A percentile compares a stretch with the other conserved stretches of the same genome.
Conservation (phyloP, 352 stramenopile genomes). For the Phytopythium aichiense region DNA sequence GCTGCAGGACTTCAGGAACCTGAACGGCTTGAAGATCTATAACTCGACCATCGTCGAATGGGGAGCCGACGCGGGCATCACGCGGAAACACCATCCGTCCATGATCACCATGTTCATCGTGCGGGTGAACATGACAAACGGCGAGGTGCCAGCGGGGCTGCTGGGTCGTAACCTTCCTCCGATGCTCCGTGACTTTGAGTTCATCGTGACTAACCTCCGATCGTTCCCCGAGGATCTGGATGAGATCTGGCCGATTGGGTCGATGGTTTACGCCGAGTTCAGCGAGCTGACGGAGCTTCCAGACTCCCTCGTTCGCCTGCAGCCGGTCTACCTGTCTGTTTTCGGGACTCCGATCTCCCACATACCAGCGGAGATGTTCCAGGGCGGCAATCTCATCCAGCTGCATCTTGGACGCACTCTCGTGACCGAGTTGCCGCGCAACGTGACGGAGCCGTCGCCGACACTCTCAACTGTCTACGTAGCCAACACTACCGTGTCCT, state of each 20-base stretch:
- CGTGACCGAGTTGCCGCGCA: slow-evolving; percentile 13
- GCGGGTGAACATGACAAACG: slow-evolving; percentile 28
- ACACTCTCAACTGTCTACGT: slow-evolving; percentile 7
- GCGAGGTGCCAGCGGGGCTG: slow-evolving; percentile 24
- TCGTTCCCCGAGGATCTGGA: slow-evolving; percentile 28
- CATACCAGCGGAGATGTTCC: slow-evolving; percentile 16
- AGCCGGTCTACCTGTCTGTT: slow-evolving; percentile 20
- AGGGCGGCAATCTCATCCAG: slow-evolving; percentile 9
- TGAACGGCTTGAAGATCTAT: slow-evolving; percentile 34
- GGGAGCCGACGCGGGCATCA: slow-evolving; percentile 18
- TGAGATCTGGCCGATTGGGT: slow-evolving; percentile 16
- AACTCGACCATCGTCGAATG: slow-evolving; percentile 32
- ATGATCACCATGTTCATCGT: slow-evolving; percentile 28
- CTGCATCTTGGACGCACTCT: slow-evolving; percentile 17
- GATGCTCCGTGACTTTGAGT: slow-evolving; percentile 29
- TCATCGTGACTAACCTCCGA: slow-evolving; percentile 33
- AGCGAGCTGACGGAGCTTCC: slow-evolving; percentile 14
- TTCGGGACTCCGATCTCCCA: slow-evolving; percentile 21
- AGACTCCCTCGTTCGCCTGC: slow-evolving; percentile 10
- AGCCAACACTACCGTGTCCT: slow-evolving; percentile 13
- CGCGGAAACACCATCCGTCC: slow-evolving; percentile 14
- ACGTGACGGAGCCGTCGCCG: slow-evolving; percentile 12
- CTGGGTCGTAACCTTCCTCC: slow-evolving; percentile 28
- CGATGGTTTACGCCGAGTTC: slow-evolving; percentile 17
- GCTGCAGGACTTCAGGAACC: slow-evolving; percentile 18